Base-by-base conservation (phyloP, 2,329 filamentous ascomycete species). In the Pseudogymnoascus destructans region DNA sequence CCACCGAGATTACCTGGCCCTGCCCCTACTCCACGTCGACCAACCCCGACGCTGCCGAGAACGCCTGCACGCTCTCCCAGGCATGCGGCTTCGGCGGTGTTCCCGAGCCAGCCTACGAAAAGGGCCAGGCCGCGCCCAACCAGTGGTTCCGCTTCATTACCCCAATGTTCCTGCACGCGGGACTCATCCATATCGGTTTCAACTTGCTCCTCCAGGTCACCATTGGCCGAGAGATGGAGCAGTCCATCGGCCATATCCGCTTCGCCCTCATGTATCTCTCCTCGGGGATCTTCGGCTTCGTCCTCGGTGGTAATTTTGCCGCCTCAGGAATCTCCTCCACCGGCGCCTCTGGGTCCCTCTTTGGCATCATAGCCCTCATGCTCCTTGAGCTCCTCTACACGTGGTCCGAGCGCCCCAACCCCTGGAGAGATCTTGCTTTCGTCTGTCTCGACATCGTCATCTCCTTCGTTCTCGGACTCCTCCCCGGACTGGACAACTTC, bases 81-180 rank as follows among this genome's bases (percentile, higher is more conserved):
- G 78, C 95, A 13, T 98, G 93, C 70, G 91, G 91, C 25, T 93
- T 96, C 66, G 78, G 78, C 59, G 86, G 86, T 60, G 35, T 38
- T 8, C 54, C 54, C 13, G 54, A 56, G 30, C 46, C 46, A 1
- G 46, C 46, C 25, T 52, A 52, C 46, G 9, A 17, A 17, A 30
- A 30, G 69, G 70, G 8, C 75, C 85, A 1, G 78, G 81, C 54
- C 17, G 54, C 54, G 61, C 93, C 93, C 0, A 84, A 97, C 69
- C 93, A 98, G 71, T 98, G 93, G 93, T 98, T 81, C 73, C 87
- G 93, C 61, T 97, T 98, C 74, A 96, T 98, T 68, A 75, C 86
- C 1, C 92, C 93, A 36, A 96, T 98, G 61, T 98, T 98, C 74
- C 76, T 98, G 66, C 93, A 98, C 67, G 90, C 89, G 1, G 93